Evolutionary conservation across 75 land plant species (phyloP), one percentile per base, ranked within the genome.

Genomic region (Pinus albicaulis): DNA sequence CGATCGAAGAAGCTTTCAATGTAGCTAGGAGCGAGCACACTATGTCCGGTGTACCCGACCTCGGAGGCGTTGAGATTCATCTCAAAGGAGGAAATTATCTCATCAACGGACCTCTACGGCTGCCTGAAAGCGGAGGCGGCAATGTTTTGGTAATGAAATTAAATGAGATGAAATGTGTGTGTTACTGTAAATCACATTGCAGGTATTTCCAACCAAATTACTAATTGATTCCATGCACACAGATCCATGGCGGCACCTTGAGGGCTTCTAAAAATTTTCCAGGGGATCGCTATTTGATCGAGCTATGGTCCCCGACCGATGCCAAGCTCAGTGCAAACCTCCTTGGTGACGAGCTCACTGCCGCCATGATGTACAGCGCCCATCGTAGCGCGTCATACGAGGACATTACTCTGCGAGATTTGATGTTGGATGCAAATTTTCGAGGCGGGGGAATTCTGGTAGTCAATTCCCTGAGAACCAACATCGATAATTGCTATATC

Each of bases 361-460:
- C n/a, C 14, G 71, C 52, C 52, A 10, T 66, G 20, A 28, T 28
- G 24, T 7, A 8, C 24, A 20, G 4, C 55, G 52, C 57, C 19
- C 53, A 17, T 17, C 17, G 55, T 24, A 23, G 17, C 72, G 55
- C 78, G 64, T 73, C 80, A 36, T 92, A 75, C 70, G 97, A 95
- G 56, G 84, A 82, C 84, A 84, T 95, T 25, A 86, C 88, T 5
- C 71, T 95, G n/a, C 78, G 84, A 6, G 94, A 95, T 82, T 82
- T 95, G 0, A 61, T 91, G 66, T 52, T 95, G 55, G 98, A 95
- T 73, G 80, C 91, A 23, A 82, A 77, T 72, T 89, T 56, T 83
- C 61, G 88, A 5, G 96, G 92, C 0, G 98, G 98, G 2, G 96
- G 92, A 57, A 79, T 95, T 53, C 71, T 78, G 4, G 77, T 91